Evolutionary conservation across 2,329 filamentous ascomycete species (phyloP), one percentile per base, ranked within the genome.

Genomic region (Trichoderma koningii): DNA sequence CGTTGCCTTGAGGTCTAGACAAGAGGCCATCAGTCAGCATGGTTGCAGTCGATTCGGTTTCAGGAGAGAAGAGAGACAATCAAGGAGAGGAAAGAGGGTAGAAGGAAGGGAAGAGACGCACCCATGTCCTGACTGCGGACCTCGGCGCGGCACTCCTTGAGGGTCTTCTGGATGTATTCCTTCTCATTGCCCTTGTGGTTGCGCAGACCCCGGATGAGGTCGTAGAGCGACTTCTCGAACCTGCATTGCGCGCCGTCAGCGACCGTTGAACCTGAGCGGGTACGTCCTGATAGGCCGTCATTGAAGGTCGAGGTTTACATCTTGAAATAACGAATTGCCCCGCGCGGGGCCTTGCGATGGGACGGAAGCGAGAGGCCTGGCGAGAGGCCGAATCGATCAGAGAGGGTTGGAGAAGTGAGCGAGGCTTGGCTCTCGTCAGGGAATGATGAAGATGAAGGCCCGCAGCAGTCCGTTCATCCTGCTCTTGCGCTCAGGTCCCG

Each of bases 151-250:
- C 95, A 99, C 90, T 99, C 95, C 82, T 93, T 93, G 75, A 98
- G 81, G 74, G 89, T 93, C 77, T 92, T 89, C 75, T 96, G 90
- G 66, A 99, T 96, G 78, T 98, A 99, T 75, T 96, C 92, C 76
- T 90, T 91, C 80, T 99, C 95, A 74, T 89, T 90, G 72, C 94
- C 94, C 78, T 97, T 97, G 81, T 98, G 93, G 76, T 94, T 95
- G 70, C 95, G 89, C 75, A 99, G 83, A 73, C 95, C 95, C 79
- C 93, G 87, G 73, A 99, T 99, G 83, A 99, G 93, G 87, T 98
- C 94, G 79, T 97, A 97, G 21, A 99, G 87, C 48, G 95, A 97
- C 80, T 99, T 99, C 79, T 99, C 95, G 81, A 99, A 99, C 95
- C 93, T 98, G 65, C 67, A 66, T 7, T 30, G n/a, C 19, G 26